Evolutionary conservation across 208 protist genomes (phyloP).

Genomic region (Acanthamoeba sp.): DNA sequence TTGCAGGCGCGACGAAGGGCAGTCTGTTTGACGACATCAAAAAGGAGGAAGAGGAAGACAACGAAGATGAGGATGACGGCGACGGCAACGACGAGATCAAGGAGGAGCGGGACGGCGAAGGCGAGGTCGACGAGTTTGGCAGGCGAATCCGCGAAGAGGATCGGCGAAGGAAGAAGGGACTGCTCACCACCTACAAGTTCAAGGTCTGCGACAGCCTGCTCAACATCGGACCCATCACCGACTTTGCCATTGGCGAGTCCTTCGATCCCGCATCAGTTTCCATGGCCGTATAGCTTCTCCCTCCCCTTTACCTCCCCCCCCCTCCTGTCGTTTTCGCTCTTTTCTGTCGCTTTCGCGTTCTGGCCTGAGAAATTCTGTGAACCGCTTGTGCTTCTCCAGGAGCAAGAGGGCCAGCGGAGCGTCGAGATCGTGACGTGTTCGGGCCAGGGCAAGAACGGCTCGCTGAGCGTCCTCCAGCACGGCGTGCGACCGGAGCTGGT

Average conservation of each 20-base stretch:
- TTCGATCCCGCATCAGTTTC: conserved; percentile 63
- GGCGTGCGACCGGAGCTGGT: conserved; percentile 52
- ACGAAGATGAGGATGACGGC: conserved; percentile 12
- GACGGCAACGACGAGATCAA: not conserved
- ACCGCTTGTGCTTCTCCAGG: too few species aligned
- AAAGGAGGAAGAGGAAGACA: conserved; percentile 1
- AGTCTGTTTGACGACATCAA: conserved; percentile 33
- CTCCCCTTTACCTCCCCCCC: not conserved
- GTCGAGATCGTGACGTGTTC: conserved; percentile 72
- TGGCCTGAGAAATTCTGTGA: too few species aligned
- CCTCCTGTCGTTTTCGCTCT: not conserved
- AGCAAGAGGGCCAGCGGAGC: conserved; percentile 32
- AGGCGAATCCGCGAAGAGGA: not conserved
- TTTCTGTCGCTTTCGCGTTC: not conserved
- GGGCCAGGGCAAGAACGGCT: conserved; percentile 60
- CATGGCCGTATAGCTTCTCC: not conserved
- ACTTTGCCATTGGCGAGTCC: conserved; percentile 71
- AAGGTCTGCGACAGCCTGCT: conserved; percentile 67
- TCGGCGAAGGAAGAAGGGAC: not conserved
- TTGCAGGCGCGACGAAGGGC: not conserved
- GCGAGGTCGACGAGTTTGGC: conserved; percentile 19
- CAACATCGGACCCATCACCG: conserved; percentile 69
- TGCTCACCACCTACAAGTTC: conserved; percentile 49
- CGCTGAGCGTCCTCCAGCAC: conserved; percentile 62
- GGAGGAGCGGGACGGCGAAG: not conserved